These are phyloP conservation scores for Ehretia macrophylla DNA, from an alignment of 257 asterid genomes.

Conservation along the genomic window DNA sequence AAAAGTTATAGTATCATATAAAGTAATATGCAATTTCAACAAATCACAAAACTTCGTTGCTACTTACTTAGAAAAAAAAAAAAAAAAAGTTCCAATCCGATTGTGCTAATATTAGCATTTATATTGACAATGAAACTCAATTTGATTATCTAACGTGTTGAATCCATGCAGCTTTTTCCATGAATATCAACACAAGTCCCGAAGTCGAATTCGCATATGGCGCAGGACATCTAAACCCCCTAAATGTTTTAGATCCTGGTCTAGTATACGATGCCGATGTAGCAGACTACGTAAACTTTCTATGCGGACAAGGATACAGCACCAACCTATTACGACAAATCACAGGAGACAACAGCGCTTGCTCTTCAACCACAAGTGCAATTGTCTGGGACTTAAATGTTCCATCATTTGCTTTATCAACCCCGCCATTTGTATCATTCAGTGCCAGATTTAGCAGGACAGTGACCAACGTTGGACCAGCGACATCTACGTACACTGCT, in stretches of 20 bases:
- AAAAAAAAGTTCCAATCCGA: too few species aligned
- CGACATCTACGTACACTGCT: slow-evolving; percentile 44
- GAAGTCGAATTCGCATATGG: slow-evolving; percentile 71
- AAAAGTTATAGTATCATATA: too few species aligned
- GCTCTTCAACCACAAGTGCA: slow-evolving; percentile 37
- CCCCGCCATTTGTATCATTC: not conserved
- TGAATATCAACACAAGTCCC: slow-evolving; percentile 29
- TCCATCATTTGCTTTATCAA: slow-evolving; percentile 50
- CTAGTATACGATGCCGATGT: slow-evolving; percentile 48
- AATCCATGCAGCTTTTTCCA: slow-evolving; percentile 34
- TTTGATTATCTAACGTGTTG: too few species aligned
- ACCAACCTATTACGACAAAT: slow-evolving; percentile 32
- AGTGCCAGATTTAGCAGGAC: slow-evolving; percentile 40
- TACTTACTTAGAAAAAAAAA: too few species aligned
- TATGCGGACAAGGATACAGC: slow-evolving; percentile 78
- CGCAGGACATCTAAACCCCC: slow-evolving; percentile 67
- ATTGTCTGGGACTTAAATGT: slow-evolving; percentile 60
- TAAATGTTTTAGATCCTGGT: slow-evolving; percentile 53
- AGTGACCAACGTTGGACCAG: slow-evolving; percentile 52
- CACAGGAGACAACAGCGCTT: slow-evolving; percentile 47
- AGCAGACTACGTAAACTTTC: slow-evolving; percentile 45
- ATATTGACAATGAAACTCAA: too few species aligned
- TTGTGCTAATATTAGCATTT: not conserved
- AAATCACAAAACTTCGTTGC: too few species aligned
- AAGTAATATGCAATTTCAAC: too few species aligned